Evolutionary conservation across 2,329 filamentous ascomycete genomes (phyloP), one percentile per base, ranked within the genome.

Genomic region (Harringtonia aguacate): DNA sequence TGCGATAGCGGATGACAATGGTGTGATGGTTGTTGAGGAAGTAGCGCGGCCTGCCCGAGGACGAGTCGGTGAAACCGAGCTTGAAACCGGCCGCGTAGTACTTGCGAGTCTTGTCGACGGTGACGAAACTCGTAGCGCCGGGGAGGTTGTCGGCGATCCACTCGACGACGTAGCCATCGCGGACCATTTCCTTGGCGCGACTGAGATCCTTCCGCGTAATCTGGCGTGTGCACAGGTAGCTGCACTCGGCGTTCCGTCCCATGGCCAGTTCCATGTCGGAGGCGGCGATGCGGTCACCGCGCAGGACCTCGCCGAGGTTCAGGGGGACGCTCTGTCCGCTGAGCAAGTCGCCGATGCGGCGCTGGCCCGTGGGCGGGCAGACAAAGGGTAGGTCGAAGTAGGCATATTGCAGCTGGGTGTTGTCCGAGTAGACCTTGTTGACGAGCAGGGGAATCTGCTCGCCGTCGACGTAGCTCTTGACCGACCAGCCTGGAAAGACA

Each of bases 101-200:
- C 61, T 89, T 94, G 55, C 79, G 74, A 38, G 75, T 79, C 65
- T 87, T 87, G 61, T 94, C 87, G 30, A 86, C 82, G 0, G 85
- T 90, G 24, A 92, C 83, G 57, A 94, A 94, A 60, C 82, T 89
- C 9, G 87, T 94, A 30, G 87, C 87, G 8, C 87, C 87, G 2
- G 88, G 87, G 10, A 95, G 70, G 55, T 94, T 94, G 61, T 95
- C 87, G 50, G 92, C 84, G 52, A 94, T 94, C 88, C 87, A 94
- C 62, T 94, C 87, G 2, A 81, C 81, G n/a, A 92, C 79, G 60
- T 92, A 94, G 30, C 84, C 85, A 43, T 88, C 76, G 48, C 74
- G 75, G 33, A 94, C 81, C 55, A 94, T 65, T 49, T 88, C 70
- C 53, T 75, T 76, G 5, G 84, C 83, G 58, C 78, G 75, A 53